phyloP scores from a whole-genome alignment of 1,139 yeast genomes.

The Taphrina betulina region DNA sequence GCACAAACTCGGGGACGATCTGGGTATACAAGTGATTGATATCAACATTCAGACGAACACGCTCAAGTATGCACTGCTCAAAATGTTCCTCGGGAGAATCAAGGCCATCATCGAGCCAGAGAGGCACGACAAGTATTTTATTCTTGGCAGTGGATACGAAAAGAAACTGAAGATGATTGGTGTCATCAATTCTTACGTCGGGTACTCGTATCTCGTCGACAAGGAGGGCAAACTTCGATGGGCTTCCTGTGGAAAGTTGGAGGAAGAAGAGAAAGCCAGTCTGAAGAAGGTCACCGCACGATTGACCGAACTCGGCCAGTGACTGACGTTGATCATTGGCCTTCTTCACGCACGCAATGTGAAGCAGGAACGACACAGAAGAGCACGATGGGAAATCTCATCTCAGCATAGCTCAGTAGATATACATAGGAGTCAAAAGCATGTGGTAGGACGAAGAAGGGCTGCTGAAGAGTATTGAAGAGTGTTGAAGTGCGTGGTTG shows the following conservation, averaged over 20 bases:
- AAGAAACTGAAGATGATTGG: constrained; percentile 45
- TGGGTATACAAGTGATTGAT: constrained; percentile 54
- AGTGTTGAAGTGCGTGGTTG: too few species aligned
- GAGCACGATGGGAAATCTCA: too few species aligned
- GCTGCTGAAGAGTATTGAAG: too few species aligned
- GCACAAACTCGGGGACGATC: constrained; percentile 18
- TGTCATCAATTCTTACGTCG: constrained; percentile 76
- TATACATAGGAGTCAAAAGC: too few species aligned
- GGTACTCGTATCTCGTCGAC: constrained; percentile 79
- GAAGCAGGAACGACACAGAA: too few species aligned
- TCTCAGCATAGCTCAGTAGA: too few species aligned
- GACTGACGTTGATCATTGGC: too few species aligned
- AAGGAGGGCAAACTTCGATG: constrained; percentile 73
- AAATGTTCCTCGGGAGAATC: constrained; percentile 49
- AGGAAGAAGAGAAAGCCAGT: constrained; percentile 52
- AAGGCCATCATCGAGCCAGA: constrained; percentile 48
- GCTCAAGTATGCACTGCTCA: constrained; percentile 63
- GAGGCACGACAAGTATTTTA: constrained; percentile 61
- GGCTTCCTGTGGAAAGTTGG: constrained; percentile 86
- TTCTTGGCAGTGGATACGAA: constrained; percentile 51
- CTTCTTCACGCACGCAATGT: too few species aligned
- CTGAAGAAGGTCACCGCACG: constrained; percentile 3
- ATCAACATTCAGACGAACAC: constrained; percentile 70
- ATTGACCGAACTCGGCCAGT: neutral
- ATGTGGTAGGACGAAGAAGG: too few species aligned